These are phyloP conservation scores for Citrus hindsii DNA, from an alignment of 345 rosid genomes.

Conservation along the genomic window DNA sequence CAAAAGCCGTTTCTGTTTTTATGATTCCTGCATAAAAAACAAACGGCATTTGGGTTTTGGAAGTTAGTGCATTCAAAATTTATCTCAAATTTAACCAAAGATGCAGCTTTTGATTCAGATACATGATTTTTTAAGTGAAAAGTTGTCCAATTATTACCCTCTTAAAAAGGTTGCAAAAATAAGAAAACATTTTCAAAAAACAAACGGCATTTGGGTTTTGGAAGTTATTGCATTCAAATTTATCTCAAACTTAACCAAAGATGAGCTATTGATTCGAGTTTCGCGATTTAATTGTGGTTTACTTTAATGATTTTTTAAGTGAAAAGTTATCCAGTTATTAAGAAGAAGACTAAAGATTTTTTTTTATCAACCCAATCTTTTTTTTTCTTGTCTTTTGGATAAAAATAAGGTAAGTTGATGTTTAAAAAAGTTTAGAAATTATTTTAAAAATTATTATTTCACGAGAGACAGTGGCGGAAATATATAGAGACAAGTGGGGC, in stretches of 20 bases:
- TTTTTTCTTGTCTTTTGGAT: no score
- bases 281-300: background rate
- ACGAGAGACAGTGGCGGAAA: no score
- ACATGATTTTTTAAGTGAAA: background rate
- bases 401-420: no score
- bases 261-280: background rate
- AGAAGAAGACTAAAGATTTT: no score
- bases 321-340: background rate
- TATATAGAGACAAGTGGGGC: no score
- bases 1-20: background rate
- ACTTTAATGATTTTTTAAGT: background rate
- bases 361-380: no score
- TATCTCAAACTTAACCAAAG: no score
- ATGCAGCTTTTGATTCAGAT: background rate
- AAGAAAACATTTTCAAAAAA: background rate
- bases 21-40: background rate
- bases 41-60: background rate
- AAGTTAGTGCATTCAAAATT: background rate
- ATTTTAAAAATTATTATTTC: no score
- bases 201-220: no score
- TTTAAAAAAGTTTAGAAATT: no score
- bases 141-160: background rate
- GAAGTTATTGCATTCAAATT: no score
- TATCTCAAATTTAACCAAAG: background rate
- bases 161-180: background rate